These are phyloP conservation scores for Blepharisma undulans DNA, from an alignment of 169 alveolate species.

Conservation along the genomic window DNA sequence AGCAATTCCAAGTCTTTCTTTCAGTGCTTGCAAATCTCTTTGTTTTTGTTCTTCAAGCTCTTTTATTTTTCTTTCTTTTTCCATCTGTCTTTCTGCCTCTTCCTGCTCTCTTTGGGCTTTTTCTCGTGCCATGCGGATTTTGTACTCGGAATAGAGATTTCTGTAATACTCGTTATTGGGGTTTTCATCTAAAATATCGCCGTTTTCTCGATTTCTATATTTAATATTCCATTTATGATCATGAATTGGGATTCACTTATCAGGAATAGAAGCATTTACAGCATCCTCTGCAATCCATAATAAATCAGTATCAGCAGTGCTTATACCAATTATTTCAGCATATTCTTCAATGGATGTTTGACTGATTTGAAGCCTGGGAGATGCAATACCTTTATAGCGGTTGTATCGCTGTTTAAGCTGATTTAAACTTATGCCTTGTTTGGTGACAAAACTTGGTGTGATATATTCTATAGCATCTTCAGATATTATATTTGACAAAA, in stretches of 20 bases:
- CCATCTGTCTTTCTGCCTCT: not conserved
- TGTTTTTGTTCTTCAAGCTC: not conserved
- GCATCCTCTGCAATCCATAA: conserved; percentile 20
- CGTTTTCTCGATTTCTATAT: not conserved
- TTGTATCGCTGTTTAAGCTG: not conserved
- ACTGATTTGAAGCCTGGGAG: not conserved
- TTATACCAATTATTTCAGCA: not conserved
- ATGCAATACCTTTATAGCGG: not conserved
- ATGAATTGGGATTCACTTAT: not conserved
- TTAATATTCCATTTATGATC: not conserved
- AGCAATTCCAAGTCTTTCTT: not conserved
- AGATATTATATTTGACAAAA: not conserved
- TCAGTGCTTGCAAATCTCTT: not conserved
- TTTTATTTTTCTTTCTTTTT: not conserved
- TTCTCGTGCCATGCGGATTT: not conserved
- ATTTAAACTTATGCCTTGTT: not conserved
- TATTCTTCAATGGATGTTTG: not conserved
- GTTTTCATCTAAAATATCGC: not conserved
- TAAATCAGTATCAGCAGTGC: not conserved
- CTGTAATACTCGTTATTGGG: not conserved
- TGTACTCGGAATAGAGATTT: not conserved
- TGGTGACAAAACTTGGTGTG: not conserved
- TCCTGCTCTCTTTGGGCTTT: not conserved
- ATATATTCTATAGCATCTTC: not conserved
- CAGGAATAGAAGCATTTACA: not conserved